These are phyloP conservation scores for Cantharellus anzutake DNA, from an alignment of 768 basidiomycete species.

Conservation along the genomic window DNA sequence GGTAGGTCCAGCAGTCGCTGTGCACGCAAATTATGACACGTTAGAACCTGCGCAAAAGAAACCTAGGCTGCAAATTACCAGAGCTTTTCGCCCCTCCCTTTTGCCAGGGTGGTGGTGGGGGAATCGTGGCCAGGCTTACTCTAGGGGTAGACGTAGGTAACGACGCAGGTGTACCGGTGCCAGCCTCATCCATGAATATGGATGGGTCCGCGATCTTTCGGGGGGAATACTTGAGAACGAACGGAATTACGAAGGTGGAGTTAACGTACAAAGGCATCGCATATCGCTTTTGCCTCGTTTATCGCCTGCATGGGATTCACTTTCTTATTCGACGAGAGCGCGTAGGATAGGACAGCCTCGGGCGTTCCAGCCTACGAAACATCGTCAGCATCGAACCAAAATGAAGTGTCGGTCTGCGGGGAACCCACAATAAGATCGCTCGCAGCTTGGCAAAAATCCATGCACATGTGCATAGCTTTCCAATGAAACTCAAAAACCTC, in stretches of 20 bases:
- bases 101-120: not conserved
- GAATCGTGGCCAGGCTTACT: not conserved
- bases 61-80: too few relatives aligned
- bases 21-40: not conserved
- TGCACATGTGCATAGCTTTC: slow-evolving; percentile 7
- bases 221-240: not conserved
- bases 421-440: slow-evolving; percentile 7
- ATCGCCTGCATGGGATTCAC: slow-evolving; percentile 3
- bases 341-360: slow-evolving; percentile 7
- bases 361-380: slow-evolving; percentile 3
- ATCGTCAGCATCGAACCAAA: not conserved
- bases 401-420: not conserved
- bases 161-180: not conserved
- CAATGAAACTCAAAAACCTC: slow-evolving; percentile 9
- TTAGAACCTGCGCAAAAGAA: too few relatives aligned
- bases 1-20: not conserved
- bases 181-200: not conserved
- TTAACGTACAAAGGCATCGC: slow-evolving; percentile 5
- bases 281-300: slow-evolving; percentile 7
- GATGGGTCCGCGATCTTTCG: not conserved
- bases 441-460: slow-evolving; percentile 8
- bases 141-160: not conserved
- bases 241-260: not conserved
- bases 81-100: too few relatives aligned
- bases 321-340: slow-evolving; percentile 2